phyloP scores from a whole-genome alignment of 257 asterid species.

The Craterostigma plantagineum region DNA sequence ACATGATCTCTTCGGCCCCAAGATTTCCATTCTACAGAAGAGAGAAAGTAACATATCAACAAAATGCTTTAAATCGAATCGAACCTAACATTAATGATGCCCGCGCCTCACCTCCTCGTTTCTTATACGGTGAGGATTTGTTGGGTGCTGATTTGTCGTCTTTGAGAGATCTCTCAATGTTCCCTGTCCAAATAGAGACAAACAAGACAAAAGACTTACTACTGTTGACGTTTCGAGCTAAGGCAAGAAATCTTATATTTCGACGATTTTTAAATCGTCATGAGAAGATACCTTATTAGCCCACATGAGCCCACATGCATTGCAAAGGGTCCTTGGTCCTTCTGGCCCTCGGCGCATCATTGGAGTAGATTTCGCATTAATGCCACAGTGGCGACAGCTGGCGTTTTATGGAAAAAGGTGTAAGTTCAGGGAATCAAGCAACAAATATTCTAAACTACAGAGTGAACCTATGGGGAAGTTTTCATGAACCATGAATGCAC shows the following conservation, averaged over 20 bases:
- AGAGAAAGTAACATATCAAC: neutral
- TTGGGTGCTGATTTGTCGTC: conserved; percentile 17
- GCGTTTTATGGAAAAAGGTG: conserved; percentile 2
- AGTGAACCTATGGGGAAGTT: no score
- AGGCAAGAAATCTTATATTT: neutral
- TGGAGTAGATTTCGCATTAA: conserved; percentile 50
- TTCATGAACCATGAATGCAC: no score
- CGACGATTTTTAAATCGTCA: neutral
- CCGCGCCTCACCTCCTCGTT: conserved; percentile 31
- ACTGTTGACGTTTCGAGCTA: no score
- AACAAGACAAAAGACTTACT: neutral
- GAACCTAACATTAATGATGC: neutral
- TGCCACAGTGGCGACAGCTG: conserved; percentile 76
- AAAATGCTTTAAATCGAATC: neutral
- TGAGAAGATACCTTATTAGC: conserved; percentile 47
- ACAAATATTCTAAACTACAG: neutral
- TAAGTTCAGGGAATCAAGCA: neutral
- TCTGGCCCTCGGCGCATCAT: conserved; percentile 90
- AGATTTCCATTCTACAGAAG: conserved; percentile 24
- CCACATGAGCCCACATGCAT: conserved; percentile 86
- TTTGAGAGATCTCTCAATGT: conserved; percentile 55
- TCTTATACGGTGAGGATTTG: conserved; percentile 18
- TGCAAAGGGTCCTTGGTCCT: conserved; percentile 81
- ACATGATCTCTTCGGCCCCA: conserved; percentile 32
- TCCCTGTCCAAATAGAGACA: conserved; percentile 12